These are phyloP conservation scores for Exidia glandulosa DNA, from an alignment of 768 basidiomycete genomes.

Conservation along the genomic window DNA sequence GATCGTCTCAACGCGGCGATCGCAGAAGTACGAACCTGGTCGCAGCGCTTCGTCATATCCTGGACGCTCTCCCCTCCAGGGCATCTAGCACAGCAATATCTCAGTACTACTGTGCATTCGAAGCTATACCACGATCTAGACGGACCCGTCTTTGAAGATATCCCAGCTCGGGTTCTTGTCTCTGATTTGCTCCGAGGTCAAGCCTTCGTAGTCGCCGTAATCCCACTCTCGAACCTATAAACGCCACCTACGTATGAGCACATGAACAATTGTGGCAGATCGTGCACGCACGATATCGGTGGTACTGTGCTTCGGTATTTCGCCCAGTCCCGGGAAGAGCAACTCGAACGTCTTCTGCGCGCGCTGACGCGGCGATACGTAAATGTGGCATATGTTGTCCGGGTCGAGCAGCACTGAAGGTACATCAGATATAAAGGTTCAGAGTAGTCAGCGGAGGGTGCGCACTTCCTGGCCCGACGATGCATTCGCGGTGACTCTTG, in stretches of 20 bases:
- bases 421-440: not conserved
- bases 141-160: constrained; percentile 86
- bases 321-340: constrained; percentile 36
- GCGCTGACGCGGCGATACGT: constrained; percentile 80
- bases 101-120: not conserved
- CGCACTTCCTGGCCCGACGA: constrained; percentile 75
- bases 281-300: constrained; percentile 30
- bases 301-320: constrained; percentile 39
- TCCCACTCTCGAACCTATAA: constrained; percentile 65
- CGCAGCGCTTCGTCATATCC: constrained; percentile 72
- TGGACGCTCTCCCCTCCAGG: constrained; percentile 78
- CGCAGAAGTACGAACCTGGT: constrained; percentile 30
- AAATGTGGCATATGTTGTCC: constrained; percentile 56
- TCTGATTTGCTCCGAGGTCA: constrained; percentile 67
- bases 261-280: not conserved
- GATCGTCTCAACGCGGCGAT: constrained; percentile 47
- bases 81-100: constrained; percentile 37
- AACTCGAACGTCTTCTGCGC: constrained; percentile 82
- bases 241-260: not conserved
- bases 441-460: constrained; percentile 7
- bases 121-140: constrained; percentile 10
- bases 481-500: constrained; percentile 42
- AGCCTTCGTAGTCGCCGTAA: constrained; percentile 81
- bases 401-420: constrained; percentile 77
- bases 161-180: constrained; percentile 48